A percentile compares a stretch with the other conserved stretches of the same genome.
Evolutionary conservation across 495 filamentous ascomycete genomes (phyloP).

Genomic region (Elasticomyces elasticus): DNA sequence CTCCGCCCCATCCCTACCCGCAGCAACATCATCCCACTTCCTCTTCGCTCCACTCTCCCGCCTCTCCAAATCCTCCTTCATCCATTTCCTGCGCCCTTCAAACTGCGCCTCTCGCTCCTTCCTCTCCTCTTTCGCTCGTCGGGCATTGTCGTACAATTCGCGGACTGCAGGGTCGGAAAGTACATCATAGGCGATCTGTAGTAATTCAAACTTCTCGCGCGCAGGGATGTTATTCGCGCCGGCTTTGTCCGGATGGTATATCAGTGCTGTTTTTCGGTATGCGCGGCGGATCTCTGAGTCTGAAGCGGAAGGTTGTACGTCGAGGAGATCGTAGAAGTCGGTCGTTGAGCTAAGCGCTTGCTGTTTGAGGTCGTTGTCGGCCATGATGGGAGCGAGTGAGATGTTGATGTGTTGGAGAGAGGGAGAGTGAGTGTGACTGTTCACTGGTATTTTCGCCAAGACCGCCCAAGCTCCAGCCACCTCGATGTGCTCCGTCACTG

Average conservation of each 20-base stretch:
- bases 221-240: constrained; percentile 48
- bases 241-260: constrained; percentile 78
- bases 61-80: constrained; percentile 67
- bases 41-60: constrained; percentile 48
- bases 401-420: not conserved
- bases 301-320: constrained; percentile 51
- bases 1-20: constrained; percentile 46
- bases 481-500: no score
- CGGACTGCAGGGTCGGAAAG: constrained; percentile 52
- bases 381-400: not conserved
- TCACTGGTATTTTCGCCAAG: no score
- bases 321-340: constrained; percentile 80
- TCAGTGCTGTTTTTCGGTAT: constrained; percentile 79
- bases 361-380: constrained; percentile 13
- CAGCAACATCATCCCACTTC: no score
- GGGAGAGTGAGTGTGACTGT: not conserved
- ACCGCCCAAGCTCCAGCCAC: no score
- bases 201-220: constrained; percentile 63
- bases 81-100: constrained; percentile 55
- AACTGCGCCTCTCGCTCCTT: constrained; percentile 55
- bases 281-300: constrained; percentile 70
- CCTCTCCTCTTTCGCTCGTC: constrained; percentile 51
- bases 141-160: constrained; percentile 59
- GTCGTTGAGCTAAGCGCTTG: constrained; percentile 4
- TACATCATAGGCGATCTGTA: constrained; percentile 63